Evolutionary conservation across 179 eudicot genomes (phyloP).

Genomic region (Patellifolia procumbens): DNA sequence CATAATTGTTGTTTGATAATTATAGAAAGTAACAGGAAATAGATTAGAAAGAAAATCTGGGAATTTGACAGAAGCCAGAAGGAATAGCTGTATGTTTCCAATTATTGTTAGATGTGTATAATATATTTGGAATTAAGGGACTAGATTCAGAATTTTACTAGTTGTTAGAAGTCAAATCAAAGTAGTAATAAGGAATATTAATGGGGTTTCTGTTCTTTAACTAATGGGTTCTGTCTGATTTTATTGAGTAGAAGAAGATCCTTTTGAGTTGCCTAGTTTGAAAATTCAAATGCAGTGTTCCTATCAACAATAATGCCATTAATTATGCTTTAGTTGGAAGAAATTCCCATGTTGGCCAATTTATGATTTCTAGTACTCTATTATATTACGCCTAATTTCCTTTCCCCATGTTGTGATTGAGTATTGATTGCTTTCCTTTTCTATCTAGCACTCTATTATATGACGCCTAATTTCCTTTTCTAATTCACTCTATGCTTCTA

Average conservation of each 20-base stretch:
- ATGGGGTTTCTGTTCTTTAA: conserved; percentile 16
- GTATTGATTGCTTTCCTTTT: conserved; percentile 5
- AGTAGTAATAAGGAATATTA: conserved; percentile 24
- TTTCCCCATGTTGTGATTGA: neutral
- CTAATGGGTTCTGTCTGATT: conserved; percentile 25
- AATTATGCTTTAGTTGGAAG: conserved; percentile 24
- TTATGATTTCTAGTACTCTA: conserved; percentile 16
- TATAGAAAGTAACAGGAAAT: conserved; percentile 1
- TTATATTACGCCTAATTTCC: neutral
- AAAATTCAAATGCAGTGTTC: conserved; percentile 31
- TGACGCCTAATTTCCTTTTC: no score
- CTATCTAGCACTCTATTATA: neutral
- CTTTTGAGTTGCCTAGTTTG: conserved; percentile 28
- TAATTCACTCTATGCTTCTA: neutral
- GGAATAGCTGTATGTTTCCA: conserved; percentile 6
- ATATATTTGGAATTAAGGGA: neutral
- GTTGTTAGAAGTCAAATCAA: conserved; percentile 32
- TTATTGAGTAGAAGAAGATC: conserved; percentile 17
- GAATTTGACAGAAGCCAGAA: neutral
- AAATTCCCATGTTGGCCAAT: conserved; percentile 26
- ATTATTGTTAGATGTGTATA: conserved; percentile 15
- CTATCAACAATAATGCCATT: conserved; percentile 15
- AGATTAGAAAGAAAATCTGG: neutral
- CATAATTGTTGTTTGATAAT: conserved; percentile 5
- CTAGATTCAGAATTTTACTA: conserved; percentile 10